Conservation (phyloP, 1,284 basidiomycete species). For the Cutaneotrichosporon sp. region DNA sequence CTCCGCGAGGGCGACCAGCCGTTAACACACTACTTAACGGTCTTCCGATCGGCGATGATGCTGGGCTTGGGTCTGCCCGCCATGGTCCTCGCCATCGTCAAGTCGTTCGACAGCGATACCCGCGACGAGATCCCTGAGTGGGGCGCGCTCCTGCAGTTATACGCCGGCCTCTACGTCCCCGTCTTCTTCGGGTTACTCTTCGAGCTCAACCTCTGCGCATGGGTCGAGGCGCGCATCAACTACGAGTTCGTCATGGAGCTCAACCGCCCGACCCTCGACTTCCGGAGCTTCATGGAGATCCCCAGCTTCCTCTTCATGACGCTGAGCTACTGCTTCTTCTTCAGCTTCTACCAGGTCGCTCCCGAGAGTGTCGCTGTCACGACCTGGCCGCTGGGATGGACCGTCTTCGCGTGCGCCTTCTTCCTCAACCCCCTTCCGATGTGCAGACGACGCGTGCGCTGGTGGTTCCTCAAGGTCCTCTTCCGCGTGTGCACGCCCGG, state of each 20-base stretch:
- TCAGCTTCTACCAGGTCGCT: slow-evolving; percentile 72
- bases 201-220: slow-evolving; percentile 76
- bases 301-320: slow-evolving; percentile 76
- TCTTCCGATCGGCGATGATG: slow-evolving; percentile 72
- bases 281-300: slow-evolving; percentile 81
- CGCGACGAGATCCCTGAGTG: slow-evolving; percentile 67
- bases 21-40: slow-evolving; percentile 73
- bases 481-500: slow-evolving; percentile 70
- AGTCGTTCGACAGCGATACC: slow-evolving; percentile 63
- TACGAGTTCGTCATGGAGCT: slow-evolving; percentile 92
- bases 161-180: slow-evolving; percentile 73
- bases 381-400: slow-evolving; percentile 84
- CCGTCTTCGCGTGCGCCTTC: slow-evolving; percentile 64
- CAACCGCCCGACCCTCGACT: slow-evolving; percentile 73
- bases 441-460: slow-evolving; percentile 66
- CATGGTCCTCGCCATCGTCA: slow-evolving; percentile 66
- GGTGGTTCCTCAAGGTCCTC: slow-evolving; percentile 73
- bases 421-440: slow-evolving; percentile 78
- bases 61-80: slow-evolving; percentile 80
- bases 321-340: slow-evolving; percentile 78
- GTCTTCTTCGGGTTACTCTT: slow-evolving; percentile 76
- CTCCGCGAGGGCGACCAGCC: slow-evolving; percentile 63
- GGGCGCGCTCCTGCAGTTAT: slow-evolving; percentile 76
- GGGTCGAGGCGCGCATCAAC: slow-evolving; percentile 76
- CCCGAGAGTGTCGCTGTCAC: slow-evolving; percentile 57